These are phyloP conservation scores for Nicotiana undulata DNA, from an alignment of 257 asterid species.

Conservation along the genomic window DNA sequence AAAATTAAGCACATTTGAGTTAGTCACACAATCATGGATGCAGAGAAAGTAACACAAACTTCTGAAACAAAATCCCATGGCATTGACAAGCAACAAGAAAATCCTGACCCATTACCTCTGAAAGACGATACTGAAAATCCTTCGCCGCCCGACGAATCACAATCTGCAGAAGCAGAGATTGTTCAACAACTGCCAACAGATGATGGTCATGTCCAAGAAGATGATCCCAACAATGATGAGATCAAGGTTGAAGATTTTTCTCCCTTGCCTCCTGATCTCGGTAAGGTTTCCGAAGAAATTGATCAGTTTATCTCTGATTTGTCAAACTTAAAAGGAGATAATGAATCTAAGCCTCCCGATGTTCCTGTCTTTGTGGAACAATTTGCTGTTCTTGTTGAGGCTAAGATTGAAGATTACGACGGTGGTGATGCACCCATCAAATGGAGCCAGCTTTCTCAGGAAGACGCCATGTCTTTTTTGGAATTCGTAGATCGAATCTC, in stretches of 20 bases:
- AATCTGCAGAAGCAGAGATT: slow-evolving; percentile 2
- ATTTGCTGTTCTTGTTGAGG: slow-evolving; percentile 59
- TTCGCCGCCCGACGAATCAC: background rate
- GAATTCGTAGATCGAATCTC: slow-evolving; percentile 33
- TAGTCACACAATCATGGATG: slow-evolving; percentile 30
- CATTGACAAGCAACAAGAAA: slow-evolving; percentile 2
- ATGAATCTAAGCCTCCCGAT: slow-evolving; percentile 28
- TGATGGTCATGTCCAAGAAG: background rate
- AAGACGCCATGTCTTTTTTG: slow-evolving; percentile 42
- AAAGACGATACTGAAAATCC: background rate
- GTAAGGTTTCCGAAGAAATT: slow-evolving; percentile 44
- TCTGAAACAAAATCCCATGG: slow-evolving; percentile 14
- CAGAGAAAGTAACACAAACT: slow-evolving; percentile 36
- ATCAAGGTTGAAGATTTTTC: slow-evolving; percentile 18
- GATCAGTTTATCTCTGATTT: slow-evolving; percentile 46
- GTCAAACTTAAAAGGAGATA: background rate
- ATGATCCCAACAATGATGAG: slow-evolving; percentile 8
- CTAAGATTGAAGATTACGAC: slow-evolving; percentile 44
- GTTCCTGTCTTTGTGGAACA: slow-evolving; percentile 63
- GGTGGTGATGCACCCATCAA: slow-evolving; percentile 18
- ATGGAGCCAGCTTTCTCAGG: slow-evolving; percentile 43
- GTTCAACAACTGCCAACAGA: background rate
- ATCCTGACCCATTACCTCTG: background rate
- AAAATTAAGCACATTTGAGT: background rate
- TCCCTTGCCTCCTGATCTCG: slow-evolving; percentile 63